Conservation (phyloP, 805 yeast genomes). For the Blastobotrys terrestris region DNA sequence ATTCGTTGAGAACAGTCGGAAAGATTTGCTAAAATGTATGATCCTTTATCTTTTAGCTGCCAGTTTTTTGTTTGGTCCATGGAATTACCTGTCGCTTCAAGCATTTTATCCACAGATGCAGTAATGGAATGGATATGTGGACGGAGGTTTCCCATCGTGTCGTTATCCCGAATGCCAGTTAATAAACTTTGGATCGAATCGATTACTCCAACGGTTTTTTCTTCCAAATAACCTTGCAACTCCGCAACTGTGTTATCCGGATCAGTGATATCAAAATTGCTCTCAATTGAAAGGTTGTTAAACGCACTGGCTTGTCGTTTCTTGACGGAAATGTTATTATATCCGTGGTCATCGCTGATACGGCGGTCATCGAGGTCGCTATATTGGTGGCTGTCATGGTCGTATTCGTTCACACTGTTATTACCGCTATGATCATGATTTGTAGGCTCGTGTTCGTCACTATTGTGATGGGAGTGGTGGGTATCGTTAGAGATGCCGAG, state of each 20-base stretch:
- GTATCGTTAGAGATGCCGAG: neutral
- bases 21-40: conserved; percentile 82
- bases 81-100: conserved; percentile 78
- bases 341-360: conserved; percentile 2
- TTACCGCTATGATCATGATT: neutral
- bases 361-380: conserved; percentile 5
- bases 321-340: neutral
- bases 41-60: conserved; percentile 81
- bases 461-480: neutral
- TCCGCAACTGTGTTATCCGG: conserved; percentile 87
- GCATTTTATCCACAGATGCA: conserved; percentile 76
- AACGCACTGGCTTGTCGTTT: conserved; percentile 1
- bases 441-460: neutral
- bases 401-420: too few relatives aligned
- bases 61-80: conserved; percentile 86
- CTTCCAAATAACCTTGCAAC: conserved; percentile 78
- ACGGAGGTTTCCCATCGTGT: conserved; percentile 68
- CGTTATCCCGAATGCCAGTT: conserved; percentile 41
- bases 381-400: too few relatives aligned
- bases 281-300: neutral
- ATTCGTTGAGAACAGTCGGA: conserved; percentile 81
- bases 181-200: conserved; percentile 80
- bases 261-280: conserved; percentile 68
- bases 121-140: conserved; percentile 71
- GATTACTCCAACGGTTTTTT: conserved; percentile 88